Base-by-base conservation (phyloP, 1,139 yeast genomes). In the Yamadazyma sp. region DNA sequence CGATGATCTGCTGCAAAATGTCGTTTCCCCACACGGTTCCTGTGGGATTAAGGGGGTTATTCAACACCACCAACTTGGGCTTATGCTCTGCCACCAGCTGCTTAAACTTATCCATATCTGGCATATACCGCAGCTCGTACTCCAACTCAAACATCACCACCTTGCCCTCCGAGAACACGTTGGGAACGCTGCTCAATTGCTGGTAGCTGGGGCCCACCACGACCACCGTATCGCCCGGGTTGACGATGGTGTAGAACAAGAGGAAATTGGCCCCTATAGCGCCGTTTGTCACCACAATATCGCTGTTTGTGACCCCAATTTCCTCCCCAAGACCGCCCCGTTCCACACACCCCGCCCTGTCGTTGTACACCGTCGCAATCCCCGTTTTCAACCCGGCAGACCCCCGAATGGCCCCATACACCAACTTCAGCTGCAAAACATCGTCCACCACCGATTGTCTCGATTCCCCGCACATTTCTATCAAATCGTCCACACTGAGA, bases 181-280 rank as follows among this genome's bases (percentile, higher is more conserved):
- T 54, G 0, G 82, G 80, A 4, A 78, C 78, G 25, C 79, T 70
- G 23, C 62, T 51, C 21, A 78, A 55, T 48, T 77, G 82, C 50
- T 74, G 78, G 53, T 78, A 78, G 1, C 72, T 64, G 13, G 83
- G 83, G 37, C 67, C 69, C 5, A 74, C 69, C 16, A 71, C 75
- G 33, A 78, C 61, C 2, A 72, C 74, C 44, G 70, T 78, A 47
- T 76, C 82, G 2, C 67, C 72, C 2, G 68, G 63, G 23, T 68
- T 67, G 2, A 72, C 66, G n/a, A 77, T 44, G 1, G 77, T 57
- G 48, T 76, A 76, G 45, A 72, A 66, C 1, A 67, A 48, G 35
- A 77, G 58, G 46, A 75, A 78, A 47, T 78, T 78, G 33, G 76
- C 82, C 3, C 78, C 82, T 52, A 78, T 78, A 4, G 81, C 82